Evolutionary conservation across 1,284 basidiomycete genomes (phyloP).

Genomic region (Malassezia sp.): DNA sequence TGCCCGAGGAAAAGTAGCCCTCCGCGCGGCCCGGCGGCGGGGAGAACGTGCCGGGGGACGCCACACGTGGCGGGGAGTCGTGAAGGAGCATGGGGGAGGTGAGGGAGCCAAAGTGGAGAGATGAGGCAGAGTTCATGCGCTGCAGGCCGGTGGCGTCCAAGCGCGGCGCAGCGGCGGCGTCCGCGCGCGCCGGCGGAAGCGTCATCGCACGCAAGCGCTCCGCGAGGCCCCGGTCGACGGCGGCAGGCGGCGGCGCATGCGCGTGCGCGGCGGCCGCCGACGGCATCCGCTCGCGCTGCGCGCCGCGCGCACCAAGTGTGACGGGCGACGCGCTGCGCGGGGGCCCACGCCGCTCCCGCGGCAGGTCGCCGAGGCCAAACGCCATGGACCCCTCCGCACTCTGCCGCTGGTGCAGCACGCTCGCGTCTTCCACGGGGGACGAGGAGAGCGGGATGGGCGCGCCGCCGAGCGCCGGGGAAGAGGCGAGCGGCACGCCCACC

Average conservation of each 20-base stretch:
- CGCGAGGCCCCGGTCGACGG: conserved; percentile 2
- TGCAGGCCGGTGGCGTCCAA: no score
- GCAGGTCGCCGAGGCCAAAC: conserved; percentile 10
- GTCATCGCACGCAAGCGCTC: conserved; percentile 13
- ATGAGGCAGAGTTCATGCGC: no score
- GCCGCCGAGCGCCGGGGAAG: no score
- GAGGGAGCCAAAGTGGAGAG: no score
- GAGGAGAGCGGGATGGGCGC: not conserved
- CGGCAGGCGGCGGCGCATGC: no score
- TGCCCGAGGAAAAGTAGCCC: not conserved
- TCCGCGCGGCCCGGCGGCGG: not conserved
- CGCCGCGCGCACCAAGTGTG: no score
- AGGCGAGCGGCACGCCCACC: no score
- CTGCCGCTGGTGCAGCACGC: conserved; percentile 9
- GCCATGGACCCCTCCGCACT: conserved; percentile 11
- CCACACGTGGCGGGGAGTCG: not conserved
- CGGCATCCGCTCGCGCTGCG: no score
- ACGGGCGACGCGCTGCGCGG: no score
- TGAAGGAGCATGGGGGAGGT: not conserved
- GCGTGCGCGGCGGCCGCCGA: no score
- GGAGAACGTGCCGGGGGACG: not conserved
- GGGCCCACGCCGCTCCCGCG: no score
- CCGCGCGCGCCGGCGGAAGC: conserved; percentile 1
- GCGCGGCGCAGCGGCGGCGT: no score
- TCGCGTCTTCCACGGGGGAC: conserved; percentile 5